phyloP scores from a whole-genome alignment of 495 filamentous ascomycete genomes.

The Penicillium riverlandense region DNA sequence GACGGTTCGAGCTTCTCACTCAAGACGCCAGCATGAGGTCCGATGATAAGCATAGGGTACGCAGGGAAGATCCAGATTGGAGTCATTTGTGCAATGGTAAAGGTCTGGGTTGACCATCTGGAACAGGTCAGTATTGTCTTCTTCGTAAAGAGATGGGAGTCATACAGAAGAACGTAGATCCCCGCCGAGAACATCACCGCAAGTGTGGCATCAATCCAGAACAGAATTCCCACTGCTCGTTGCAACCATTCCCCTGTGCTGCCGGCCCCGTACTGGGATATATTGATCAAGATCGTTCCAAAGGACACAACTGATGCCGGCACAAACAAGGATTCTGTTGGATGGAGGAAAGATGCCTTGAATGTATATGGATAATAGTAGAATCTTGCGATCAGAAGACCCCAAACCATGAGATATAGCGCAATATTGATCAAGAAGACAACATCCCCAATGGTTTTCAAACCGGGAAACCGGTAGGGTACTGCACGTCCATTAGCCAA shows the following conservation, averaged over 20 bases:
- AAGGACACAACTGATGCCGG: slow-evolving; percentile 64
- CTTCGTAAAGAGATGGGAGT: background rate
- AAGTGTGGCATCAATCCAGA: slow-evolving; percentile 65
- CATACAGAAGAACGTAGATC: slow-evolving; percentile 65
- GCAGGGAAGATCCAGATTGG: slow-evolving; percentile 90
- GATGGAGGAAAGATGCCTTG: slow-evolving; percentile 63
- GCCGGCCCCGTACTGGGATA: slow-evolving; percentile 68
- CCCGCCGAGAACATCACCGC: slow-evolving; percentile 57
- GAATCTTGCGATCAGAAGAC: slow-evolving; percentile 63
- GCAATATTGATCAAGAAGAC: slow-evolving; percentile 72
- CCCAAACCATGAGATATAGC: slow-evolving; percentile 63
- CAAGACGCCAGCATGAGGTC: slow-evolving; percentile 65
- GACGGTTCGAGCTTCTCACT: slow-evolving; percentile 40
- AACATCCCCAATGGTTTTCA: slow-evolving; percentile 63
- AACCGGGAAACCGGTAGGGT: slow-evolving; percentile 60
- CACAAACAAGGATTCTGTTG: slow-evolving; percentile 73
- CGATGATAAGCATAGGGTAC: slow-evolving; percentile 75
- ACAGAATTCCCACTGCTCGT: slow-evolving; percentile 53
- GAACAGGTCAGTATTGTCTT: slow-evolving; percentile 7
- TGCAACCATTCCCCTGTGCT: slow-evolving; percentile 63
- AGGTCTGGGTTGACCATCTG: slow-evolving; percentile 65
- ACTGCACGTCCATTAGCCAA: slow-evolving; percentile 34
- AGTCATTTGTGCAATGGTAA: slow-evolving; percentile 82
- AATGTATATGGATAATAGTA: slow-evolving; percentile 65
- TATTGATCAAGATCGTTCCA: slow-evolving; percentile 73